Conservation (phyloP, 306 rosid species). For the Glycine soja region DNA sequence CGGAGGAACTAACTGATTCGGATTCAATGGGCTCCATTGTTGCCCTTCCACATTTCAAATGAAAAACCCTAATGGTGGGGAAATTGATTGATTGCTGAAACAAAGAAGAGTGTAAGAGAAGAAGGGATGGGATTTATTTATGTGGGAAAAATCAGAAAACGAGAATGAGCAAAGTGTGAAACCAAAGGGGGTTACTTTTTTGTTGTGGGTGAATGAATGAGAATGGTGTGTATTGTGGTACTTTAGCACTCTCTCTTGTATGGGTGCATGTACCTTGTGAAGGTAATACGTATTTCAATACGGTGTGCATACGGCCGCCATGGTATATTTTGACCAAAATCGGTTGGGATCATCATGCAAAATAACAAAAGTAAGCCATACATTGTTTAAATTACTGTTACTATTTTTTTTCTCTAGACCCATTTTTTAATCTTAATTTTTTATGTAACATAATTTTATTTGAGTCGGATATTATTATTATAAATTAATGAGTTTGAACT, state of each 20-base stretch:
- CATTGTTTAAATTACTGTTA: neutral
- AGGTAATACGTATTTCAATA: neutral
- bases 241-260: neutral
- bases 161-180: slow-evolving; percentile 43
- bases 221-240: neutral
- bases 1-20: slow-evolving; percentile 39
- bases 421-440: too few species aligned
- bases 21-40: slow-evolving; percentile 71
- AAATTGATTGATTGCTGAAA: slow-evolving; percentile 10
- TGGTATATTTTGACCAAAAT: neutral
- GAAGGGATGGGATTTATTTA: neutral
- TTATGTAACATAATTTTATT: too few species aligned
- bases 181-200: slow-evolving; percentile 27
- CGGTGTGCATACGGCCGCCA: neutral
- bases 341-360: too few species aligned
- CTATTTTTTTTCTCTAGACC: too few species aligned
- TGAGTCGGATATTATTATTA: too few species aligned
- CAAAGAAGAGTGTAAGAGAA: neutral
- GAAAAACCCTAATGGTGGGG: slow-evolving; percentile 66
- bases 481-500: too few species aligned
- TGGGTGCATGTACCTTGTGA: slow-evolving; percentile 10
- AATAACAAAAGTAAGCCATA: neutral
- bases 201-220: neutral
- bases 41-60: slow-evolving; percentile 73
- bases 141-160: neutral